Base-by-base conservation (phyloP, 148 eudicot species). In the Vaccinium macrocarpon region DNA sequence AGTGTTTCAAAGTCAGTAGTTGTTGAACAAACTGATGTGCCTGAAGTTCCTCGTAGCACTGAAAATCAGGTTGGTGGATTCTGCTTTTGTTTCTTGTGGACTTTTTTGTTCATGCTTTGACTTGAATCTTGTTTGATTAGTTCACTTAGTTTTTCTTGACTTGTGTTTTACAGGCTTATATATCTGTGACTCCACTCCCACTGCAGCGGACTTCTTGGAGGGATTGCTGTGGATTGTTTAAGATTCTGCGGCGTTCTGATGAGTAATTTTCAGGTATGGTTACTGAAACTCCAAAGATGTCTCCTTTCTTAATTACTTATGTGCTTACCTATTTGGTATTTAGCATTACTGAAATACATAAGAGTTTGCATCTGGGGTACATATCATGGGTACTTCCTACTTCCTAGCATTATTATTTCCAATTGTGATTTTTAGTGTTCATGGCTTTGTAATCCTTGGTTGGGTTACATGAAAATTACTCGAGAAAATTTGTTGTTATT, bases 161-260 rank as follows among this genome's bases (percentile, higher is more conserved):
- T 73, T 73, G 16, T 16, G 21, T 38, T 73, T 42, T 16, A 73
- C 50, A 73, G 77, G n/a, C 9, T 73, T 73, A 35, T 73, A 21
- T 73, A 38, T 12, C 77, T 73, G 77, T 73, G 77, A 73, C 77
- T 35, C 77, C 77, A 8, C 77, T 13, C 12, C 4, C 50, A 35
- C 50, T 73, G 77, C 50, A 73, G 42, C 50, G 77, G 50, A 73
- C 48, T 73, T 73, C 50, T 19, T 73, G 77, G 77, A 73, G 77
- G 77, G 50, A 42, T 15, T 73, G 77, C 77, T 73, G 77, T 73
- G 77, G 77, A 19, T 73, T 73, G 51, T 42, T 73, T 38, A 11
- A 73, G 16, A 2, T 73, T 42, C 50, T 73, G 77, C 42, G 25
- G 77, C 77, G 50, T 6, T 32, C 75, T 7, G 77, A 73, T 73